Percentiles rank a stretch among this genome's conserved stretches.
Conservation (phyloP, 768 basidiomycete genomes). For the Tephrocybe sp. region DNA sequence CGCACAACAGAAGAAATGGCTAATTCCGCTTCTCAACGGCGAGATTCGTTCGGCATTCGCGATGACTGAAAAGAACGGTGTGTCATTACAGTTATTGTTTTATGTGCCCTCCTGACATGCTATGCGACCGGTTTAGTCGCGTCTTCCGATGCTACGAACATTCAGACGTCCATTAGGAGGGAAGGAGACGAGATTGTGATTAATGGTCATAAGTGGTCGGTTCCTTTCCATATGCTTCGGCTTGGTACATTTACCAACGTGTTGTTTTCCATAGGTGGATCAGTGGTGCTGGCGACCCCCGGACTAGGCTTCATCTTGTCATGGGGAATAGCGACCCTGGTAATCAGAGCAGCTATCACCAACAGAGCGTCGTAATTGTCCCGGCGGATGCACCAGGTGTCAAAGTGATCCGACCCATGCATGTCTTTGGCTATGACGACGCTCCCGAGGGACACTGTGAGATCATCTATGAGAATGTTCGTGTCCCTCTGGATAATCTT, state of each 20-base stretch:
- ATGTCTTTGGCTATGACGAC: conserved; percentile 91
- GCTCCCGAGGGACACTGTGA: conserved; percentile 98
- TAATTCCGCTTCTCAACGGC: conserved; percentile 83
- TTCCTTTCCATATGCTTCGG: background rate
- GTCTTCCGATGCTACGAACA: conserved; percentile 96
- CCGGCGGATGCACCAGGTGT: conserved; percentile 85
- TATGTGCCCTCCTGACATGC: conserved; percentile 6
- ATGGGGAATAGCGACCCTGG: conserved; percentile 92
- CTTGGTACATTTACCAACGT: background rate
- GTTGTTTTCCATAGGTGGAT: conserved; percentile 72
- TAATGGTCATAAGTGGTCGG: conserved; percentile 94
- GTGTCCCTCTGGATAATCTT: conserved; percentile 79
- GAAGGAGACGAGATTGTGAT: conserved; percentile 89
- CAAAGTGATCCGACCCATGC: conserved; percentile 87
- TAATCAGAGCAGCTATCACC: conserved; percentile 71
- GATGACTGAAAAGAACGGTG: conserved; percentile 95
- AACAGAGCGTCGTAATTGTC: conserved; percentile 95
- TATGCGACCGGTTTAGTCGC: conserved; percentile 49
- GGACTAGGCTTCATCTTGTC: conserved; percentile 86
- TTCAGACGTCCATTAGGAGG: conserved; percentile 78
- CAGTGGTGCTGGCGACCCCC: conserved; percentile 92
- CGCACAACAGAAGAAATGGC: conserved; percentile 89
- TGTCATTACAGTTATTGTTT: conserved; percentile 8
- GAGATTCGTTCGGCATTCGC: conserved; percentile 93
- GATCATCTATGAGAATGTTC: conserved; percentile 90